These are phyloP conservation scores for Helianthus tuberosus DNA, from an alignment of 129 eudicot species.

Conservation along the genomic window DNA sequence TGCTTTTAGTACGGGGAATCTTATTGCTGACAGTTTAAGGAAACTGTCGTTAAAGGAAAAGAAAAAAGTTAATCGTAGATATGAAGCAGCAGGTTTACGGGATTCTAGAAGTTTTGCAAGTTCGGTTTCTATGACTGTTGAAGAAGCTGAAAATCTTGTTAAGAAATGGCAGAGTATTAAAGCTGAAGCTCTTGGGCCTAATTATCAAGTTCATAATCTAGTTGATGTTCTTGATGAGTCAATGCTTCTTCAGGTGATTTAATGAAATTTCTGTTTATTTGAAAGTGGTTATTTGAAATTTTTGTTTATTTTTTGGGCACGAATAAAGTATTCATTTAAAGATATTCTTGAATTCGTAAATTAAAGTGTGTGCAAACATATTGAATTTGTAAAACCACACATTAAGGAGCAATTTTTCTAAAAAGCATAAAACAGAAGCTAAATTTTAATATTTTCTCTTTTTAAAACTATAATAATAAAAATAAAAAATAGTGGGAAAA, in stretches of 20 bases:
- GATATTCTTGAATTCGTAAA: background rate
- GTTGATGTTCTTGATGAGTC: conserved; percentile 81
- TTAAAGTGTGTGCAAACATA: no score
- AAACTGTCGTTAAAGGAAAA: conserved; percentile 45
- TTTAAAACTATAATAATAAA: background rate
- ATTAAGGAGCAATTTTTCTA: background rate
- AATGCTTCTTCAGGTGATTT: conserved; percentile 83
- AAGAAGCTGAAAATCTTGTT: conserved; percentile 95
- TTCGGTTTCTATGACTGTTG: conserved; percentile 59
- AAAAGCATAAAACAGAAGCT: background rate
- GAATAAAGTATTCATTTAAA: background rate
- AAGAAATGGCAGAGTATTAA: conserved; percentile 87
- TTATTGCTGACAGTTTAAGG: conserved; percentile 39
- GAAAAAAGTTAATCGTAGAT: conserved; percentile 29
- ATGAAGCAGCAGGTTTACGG: conserved; percentile 39
- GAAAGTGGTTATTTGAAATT: background rate
- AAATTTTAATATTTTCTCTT: background rate
- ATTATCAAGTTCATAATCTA: conserved; percentile 59
- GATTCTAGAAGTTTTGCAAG: conserved; percentile 40
- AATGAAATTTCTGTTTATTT: conserved; percentile 4
- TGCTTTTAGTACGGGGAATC: conserved; percentile 40
- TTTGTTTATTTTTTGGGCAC: background rate
- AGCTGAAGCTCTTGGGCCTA: conserved; percentile 95
- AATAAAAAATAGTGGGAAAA: background rate
- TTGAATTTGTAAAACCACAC: background rate